Evolutionary conservation across 2,329 filamentous ascomycete genomes (phyloP).

Genomic region (Penicillium griseofulvum): DNA sequence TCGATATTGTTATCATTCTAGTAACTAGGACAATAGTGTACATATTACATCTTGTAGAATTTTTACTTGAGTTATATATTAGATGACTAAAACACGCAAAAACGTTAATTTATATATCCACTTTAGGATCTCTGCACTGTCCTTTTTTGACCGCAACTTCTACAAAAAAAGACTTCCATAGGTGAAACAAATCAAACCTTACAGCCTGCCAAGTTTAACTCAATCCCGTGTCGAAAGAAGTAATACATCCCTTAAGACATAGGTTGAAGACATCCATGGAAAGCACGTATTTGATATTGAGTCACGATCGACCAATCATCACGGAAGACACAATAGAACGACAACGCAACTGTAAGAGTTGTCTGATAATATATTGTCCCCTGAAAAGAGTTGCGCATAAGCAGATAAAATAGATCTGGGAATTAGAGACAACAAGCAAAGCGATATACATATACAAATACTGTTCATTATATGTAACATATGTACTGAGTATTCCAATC

Average conservation of each 20-base stretch:
- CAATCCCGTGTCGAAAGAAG: not conserved
- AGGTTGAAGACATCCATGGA: not conserved
- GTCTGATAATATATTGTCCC: not conserved
- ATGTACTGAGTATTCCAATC: not conserved
- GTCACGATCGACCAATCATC: not conserved
- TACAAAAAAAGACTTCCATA: not conserved
- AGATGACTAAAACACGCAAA: not conserved
- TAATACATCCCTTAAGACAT: too few relatives aligned
- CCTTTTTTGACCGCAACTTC: not conserved
- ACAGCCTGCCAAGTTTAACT: not conserved
- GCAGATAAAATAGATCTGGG: not conserved
- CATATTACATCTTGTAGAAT: not conserved
- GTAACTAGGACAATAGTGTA: accelerated
- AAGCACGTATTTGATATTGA: not conserved
- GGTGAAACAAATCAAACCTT: not conserved
- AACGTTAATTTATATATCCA: not conserved
- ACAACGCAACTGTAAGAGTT: not conserved
- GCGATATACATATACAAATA: not conserved
- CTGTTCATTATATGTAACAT: not conserved
- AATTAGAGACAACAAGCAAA: not conserved
- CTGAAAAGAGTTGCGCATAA: not conserved
- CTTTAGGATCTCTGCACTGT: not conserved
- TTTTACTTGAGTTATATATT: not conserved
- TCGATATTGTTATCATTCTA: not conserved
- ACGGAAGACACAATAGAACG: not conserved